A percentile compares a stretch with the other conserved stretches of the same genome.
Evolutionary conservation across 2,329 filamentous ascomycete species (phyloP).

Genomic region (Aspergillus ochraceoroseus): DNA sequence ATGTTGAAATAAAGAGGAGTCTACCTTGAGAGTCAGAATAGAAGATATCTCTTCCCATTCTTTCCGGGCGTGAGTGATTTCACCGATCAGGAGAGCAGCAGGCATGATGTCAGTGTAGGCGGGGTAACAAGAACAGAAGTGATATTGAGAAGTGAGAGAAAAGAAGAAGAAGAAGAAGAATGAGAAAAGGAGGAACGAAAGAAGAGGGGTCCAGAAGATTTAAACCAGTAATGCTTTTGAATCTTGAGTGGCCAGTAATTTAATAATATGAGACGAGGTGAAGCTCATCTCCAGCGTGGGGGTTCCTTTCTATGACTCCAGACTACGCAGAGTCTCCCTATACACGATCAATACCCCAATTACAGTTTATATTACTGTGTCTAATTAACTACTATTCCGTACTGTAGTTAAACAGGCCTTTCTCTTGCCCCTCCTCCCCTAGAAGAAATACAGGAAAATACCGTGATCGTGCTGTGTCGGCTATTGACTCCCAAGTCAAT

Average conservation of each 20-base stretch:
- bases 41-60: conserved; percentile 44
- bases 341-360: too few relatives aligned
- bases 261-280: too few relatives aligned
- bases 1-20: too few relatives aligned
- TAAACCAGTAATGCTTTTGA: neutral
- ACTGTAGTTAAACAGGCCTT: too few relatives aligned
- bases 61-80: conserved; percentile 40
- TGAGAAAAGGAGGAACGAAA: conserved; percentile 5
- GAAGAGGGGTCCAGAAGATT: conserved; percentile 11
- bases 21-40: conserved; percentile 41
- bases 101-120: conserved; percentile 30
- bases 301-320: too few relatives aligned
- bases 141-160: neutral
- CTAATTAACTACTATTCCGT: too few relatives aligned
- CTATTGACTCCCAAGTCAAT: conserved; percentile 14
- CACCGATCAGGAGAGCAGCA: conserved; percentile 44
- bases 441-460: too few relatives aligned
- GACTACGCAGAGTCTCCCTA: too few relatives aligned
- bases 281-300: too few relatives aligned
- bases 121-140: conserved; percentile 1
- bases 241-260: neutral
- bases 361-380: too few relatives aligned
- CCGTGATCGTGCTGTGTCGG: conserved; percentile 1
- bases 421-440: too few relatives aligned
- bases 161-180: conserved; percentile 2